These are phyloP conservation scores for Neocatenulostroma microsporum DNA, from an alignment of 2,329 filamentous ascomycete genomes.

Conservation along the genomic window DNA sequence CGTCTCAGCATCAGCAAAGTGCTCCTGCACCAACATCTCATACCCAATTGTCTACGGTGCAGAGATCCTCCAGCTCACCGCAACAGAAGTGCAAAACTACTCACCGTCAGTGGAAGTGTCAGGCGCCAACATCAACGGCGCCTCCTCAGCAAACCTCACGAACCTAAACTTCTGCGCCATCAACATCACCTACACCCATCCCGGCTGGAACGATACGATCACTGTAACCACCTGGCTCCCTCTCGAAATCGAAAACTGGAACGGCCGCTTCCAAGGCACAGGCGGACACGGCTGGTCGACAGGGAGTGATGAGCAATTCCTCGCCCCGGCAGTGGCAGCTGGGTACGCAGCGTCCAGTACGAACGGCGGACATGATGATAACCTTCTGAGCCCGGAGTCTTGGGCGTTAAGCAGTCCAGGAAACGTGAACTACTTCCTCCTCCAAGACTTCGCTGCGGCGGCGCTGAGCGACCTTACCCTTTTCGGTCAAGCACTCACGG, in stretches of 20 bases:
- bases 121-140: no score
- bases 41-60: no score
- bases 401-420: conserved; percentile 22
- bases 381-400: conserved; percentile 4
- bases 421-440: conserved; percentile 25
- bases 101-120: no score
- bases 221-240: conserved; percentile 29
- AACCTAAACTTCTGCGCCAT: conserved; percentile 29
- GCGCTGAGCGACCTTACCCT: conserved; percentile 27
- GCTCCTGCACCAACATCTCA: no score
- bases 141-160: no score
- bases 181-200: conserved; percentile 31
- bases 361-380: conserved; percentile 16
- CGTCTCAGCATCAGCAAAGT: no score
- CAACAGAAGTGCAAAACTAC: no score
- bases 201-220: conserved; percentile 28
- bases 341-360: conserved; percentile 21
- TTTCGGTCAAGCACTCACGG: conserved; percentile 24
- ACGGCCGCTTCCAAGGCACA: conserved; percentile 25
- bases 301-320: conserved; percentile 35
- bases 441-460: conserved; percentile 28
- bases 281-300: conserved; percentile 17
- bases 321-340: conserved; percentile 17
- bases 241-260: conserved; percentile 20
- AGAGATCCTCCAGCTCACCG: no score